A percentile compares a stretch with the other conserved stretches of the same genome.
Evolutionary conservation across 495 filamentous ascomycete genomes (phyloP).

Genomic region (Stereocaulon alpinum): DNA sequence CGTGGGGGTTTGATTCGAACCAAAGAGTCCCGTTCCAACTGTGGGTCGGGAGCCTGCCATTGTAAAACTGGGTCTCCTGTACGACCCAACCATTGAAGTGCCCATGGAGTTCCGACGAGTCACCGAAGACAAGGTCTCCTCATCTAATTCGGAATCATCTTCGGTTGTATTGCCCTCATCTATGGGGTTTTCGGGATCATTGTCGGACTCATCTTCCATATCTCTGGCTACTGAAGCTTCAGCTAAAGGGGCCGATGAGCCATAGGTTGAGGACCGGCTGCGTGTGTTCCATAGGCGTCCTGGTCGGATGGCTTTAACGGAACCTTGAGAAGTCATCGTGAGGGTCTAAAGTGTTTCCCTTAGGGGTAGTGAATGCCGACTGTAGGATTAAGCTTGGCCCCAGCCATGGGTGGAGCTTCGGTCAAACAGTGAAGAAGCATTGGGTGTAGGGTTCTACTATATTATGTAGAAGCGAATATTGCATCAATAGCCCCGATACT

Average conservation of each 20-base stretch:
- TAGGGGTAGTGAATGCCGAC: not conserved
- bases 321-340: constrained; percentile 8
- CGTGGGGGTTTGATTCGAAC: constrained; percentile 26
- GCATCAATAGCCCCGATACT: no score
- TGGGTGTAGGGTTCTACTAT: no score
- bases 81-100: constrained; percentile 56
- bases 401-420: not conserved
- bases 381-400: not conserved
- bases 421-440: no score
- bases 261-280: constrained; percentile 15
- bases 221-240: constrained; percentile 62
- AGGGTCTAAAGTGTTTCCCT: not conserved
- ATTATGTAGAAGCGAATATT: no score
- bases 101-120: constrained; percentile 29
- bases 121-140: constrained; percentile 25
- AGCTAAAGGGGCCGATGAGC: constrained; percentile 44
- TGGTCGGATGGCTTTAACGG: constrained; percentile 6
- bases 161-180: constrained; percentile 27
- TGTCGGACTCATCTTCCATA: constrained; percentile 42
- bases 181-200: constrained; percentile 37
- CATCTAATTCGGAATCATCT: constrained; percentile 38
- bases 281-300: constrained; percentile 13
- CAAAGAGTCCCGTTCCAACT: constrained; percentile 25
- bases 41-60: constrained; percentile 48
- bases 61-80: constrained; percentile 55